These are phyloP conservation scores for Acanthamoeba healyi DNA, from an alignment of 208 protist genomes.

Conservation along the genomic window DNA sequence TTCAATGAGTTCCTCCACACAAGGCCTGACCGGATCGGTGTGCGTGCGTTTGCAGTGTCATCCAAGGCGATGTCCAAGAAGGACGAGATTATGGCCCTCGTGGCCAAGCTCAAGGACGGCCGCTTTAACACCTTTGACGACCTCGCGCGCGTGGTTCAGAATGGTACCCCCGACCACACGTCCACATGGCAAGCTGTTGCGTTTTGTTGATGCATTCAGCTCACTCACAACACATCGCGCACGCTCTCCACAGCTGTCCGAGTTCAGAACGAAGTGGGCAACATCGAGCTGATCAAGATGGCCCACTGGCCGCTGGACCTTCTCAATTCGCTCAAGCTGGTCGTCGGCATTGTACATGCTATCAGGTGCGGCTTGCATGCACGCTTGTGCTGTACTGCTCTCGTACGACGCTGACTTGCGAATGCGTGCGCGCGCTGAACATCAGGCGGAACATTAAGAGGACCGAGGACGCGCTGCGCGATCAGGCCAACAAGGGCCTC, in stretches of 20 bases:
- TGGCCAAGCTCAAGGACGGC: background rate
- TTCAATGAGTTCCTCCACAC: too few relatives aligned
- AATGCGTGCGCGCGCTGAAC: too few relatives aligned
- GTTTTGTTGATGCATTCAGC: too few relatives aligned
- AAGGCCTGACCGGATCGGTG: too few relatives aligned
- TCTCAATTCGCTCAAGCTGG: slow-evolving; percentile 4
- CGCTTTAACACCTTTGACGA: background rate
- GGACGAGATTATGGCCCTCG: background rate
- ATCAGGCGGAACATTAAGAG: too few relatives aligned
- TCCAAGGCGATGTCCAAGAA: slow-evolving; percentile 1
- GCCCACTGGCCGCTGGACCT: slow-evolving; percentile 34
- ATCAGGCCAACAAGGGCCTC: too few relatives aligned
- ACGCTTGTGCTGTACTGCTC: too few relatives aligned
- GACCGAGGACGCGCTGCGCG: too few relatives aligned
- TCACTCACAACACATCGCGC: background rate
- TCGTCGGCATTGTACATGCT: background rate
- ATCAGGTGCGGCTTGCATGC: background rate
- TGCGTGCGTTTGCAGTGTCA: slow-evolving; percentile 5
- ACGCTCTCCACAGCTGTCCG: background rate
- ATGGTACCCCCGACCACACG: background rate
- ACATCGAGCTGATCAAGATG: slow-evolving; percentile 38
- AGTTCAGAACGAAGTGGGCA: slow-evolving; percentile 4
- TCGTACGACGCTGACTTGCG: too few relatives aligned
- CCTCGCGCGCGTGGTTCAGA: background rate
- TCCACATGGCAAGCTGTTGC: too few relatives aligned